Evolutionary conservation across 129 eudicot species (phyloP), one percentile per base, ranked within the genome.

Genomic region (Arctium lappa): DNA sequence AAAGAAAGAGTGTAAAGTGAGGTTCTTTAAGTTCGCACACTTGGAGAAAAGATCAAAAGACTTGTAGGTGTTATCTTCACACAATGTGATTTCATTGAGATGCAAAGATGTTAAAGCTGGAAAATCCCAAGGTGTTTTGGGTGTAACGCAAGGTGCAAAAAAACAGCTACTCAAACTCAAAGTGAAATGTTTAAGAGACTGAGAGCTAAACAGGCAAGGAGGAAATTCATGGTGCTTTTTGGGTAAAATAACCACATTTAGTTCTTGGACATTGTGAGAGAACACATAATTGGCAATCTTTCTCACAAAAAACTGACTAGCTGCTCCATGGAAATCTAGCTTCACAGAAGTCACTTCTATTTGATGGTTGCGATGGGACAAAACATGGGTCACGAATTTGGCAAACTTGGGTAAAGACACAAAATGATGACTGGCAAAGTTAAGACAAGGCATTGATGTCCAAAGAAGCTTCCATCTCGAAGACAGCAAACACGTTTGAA

Each of bases 201-300:
- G 76, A 12, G 48, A 72, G 27, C 48, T 72, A 3, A 72, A 34
- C 8, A 16, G 2, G 48, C 46, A 72, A 16, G 7, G 46, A 11
- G 40, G 29, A 69, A 30, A 11, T 9, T 30, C 32, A 39, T 74
- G 15, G 22, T 8, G 7, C 32, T 11, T 5, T 37, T 16, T 16
- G 33, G 60, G 34, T n/a, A 0, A 1, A 37, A 10, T 5, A 37
- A 1, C 2, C 13, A 74, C 32, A 74, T 4, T 40, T 29, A 42
- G 36, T 13, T 74, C 32, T 33, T 76, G 80, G 10, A 53, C 80
- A 76, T 76, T 76, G 48, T 76, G 79, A 44, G 79, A 46, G 8
- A 29, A 15, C 7, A 16, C 79, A 38, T 75, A 75, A 29, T 29
- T 18, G 33, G 40, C 79, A 75, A 75, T 75, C 68, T 75, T 46